phyloP scores from a whole-genome alignment of 148 eudicot genomes.

The Fagopyrum homotropicum region DNA sequence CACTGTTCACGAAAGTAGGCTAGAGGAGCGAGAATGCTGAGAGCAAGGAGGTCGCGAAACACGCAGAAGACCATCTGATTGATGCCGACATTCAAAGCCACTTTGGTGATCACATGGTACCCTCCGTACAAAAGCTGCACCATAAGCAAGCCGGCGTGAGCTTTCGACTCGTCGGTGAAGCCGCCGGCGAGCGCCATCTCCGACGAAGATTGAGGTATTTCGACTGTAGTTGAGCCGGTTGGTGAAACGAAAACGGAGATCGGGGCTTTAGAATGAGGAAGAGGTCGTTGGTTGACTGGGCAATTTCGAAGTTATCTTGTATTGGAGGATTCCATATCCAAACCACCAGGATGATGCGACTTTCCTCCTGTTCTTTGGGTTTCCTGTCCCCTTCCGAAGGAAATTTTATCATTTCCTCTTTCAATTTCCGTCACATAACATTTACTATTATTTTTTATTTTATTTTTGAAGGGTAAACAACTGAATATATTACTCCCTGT shows the following conservation, averaged over 20 bases:
- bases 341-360: neutral
- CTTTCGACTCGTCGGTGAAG: conserved; percentile 35
- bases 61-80: conserved; percentile 85
- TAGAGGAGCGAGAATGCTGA: conserved; percentile 76
- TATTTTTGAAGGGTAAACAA: no score
- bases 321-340: neutral
- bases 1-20: conserved; percentile 83
- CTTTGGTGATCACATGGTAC: conserved; percentile 80
- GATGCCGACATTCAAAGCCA: conserved; percentile 74
- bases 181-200: conserved; percentile 13
- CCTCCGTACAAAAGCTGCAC: conserved; percentile 79
- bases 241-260: neutral
- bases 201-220: neutral
- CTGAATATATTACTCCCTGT: no score
- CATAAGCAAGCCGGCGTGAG: conserved; percentile 54
- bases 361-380: neutral
- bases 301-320: neutral
- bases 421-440: no score
- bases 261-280: neutral
- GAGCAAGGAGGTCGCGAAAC: conserved; percentile 69
- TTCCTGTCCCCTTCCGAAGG: neutral
- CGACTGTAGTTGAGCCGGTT: neutral
- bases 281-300: conserved; percentile 5
- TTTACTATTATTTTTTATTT: no score
- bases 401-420: neutral